phyloP scores from a whole-genome alignment of 2,329 filamentous ascomycete species.

The Mycosphaerella sp. region DNA sequence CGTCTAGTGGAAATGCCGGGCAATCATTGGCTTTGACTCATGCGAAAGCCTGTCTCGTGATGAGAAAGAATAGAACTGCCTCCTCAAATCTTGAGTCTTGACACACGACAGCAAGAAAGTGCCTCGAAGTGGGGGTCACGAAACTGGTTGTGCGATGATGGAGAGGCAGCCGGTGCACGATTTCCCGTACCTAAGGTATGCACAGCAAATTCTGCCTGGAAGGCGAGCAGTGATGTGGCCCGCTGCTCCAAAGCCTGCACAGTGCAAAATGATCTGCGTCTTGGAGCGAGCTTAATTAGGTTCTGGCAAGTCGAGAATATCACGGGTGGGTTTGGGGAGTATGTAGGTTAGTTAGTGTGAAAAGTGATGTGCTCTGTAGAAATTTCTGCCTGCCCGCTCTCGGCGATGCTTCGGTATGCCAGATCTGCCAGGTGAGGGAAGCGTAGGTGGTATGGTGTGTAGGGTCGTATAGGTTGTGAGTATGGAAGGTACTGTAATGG shows the following conservation, averaged over 20 bases:
- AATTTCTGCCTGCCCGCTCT: not conserved
- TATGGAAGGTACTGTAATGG: too few species aligned
- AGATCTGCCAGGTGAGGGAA: not conserved
- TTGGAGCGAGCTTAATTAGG: constrained; percentile 1
- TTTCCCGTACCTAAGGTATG: too few species aligned
- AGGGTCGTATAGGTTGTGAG: too few species aligned
- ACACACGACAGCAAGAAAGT: constrained; percentile 2
- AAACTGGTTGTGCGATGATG: constrained; percentile 1
- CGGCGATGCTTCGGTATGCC: not conserved
- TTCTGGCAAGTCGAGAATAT: constrained; percentile 5
- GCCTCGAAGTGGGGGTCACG: not conserved
- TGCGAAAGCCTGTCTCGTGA: constrained; percentile 11
- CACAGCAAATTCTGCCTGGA: constrained; percentile 8
- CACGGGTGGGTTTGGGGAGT: not conserved
- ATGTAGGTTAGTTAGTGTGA: too few species aligned
- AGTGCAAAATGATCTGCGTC: constrained; percentile 10
- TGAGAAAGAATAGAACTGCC: not conserved
- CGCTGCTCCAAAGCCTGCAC: not conserved
- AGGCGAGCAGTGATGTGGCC: not conserved
- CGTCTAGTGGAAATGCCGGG: constrained; percentile 1
- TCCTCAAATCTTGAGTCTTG: not conserved
- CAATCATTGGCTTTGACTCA: constrained; percentile 15
- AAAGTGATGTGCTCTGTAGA: not conserved
- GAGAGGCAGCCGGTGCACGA: not conserved
- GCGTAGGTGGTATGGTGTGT: too few species aligned